A percentile compares a stretch with the other conserved stretches of the same genome.
phyloP scores from a whole-genome alignment of 768 basidiomycete genomes.

The Terana coerulea region DNA sequence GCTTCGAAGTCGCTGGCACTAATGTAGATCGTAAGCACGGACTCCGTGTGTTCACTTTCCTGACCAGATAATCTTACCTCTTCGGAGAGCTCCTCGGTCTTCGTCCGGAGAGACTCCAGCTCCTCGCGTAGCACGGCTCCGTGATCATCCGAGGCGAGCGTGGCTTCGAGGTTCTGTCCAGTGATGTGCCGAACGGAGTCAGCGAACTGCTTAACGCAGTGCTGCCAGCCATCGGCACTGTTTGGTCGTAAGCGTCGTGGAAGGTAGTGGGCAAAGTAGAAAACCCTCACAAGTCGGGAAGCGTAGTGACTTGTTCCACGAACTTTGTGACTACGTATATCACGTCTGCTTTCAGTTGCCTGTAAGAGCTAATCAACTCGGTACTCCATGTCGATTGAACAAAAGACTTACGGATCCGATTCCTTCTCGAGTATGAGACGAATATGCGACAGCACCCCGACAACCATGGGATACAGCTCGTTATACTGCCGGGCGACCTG shows the following conservation, averaged over 20 bases:
- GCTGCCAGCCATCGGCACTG: slow-evolving; percentile 65
- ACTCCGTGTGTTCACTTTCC: background rate
- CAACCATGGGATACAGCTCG: slow-evolving; percentile 57
- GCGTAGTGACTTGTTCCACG: slow-evolving; percentile 51
- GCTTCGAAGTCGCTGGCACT: slow-evolving; percentile 50
- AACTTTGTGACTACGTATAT: slow-evolving; percentile 63
- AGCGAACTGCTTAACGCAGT: slow-evolving; percentile 57
- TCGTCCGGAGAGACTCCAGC: slow-evolving; percentile 50
- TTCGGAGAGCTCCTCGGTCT: slow-evolving; percentile 60
- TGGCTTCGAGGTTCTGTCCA: slow-evolving; percentile 57
- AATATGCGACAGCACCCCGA: slow-evolving; percentile 57
- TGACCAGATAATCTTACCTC: slow-evolving; percentile 58
- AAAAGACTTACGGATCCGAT: slow-evolving; percentile 51
- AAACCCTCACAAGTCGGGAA: slow-evolving; percentile 60
- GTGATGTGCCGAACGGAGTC: slow-evolving; percentile 63
- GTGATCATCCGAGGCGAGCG: slow-evolving; percentile 35
- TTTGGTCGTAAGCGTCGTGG: background rate
- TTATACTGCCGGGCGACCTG: slow-evolving; percentile 56
- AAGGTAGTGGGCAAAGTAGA: background rate
- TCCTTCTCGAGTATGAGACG: slow-evolving; percentile 54
- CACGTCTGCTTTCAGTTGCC: slow-evolving; percentile 59
- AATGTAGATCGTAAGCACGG: background rate
- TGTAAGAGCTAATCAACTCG: slow-evolving; percentile 30
- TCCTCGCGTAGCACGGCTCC: slow-evolving; percentile 54
- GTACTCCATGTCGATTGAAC: too few relatives aligned